Evolutionary conservation across 495 filamentous ascomycete species (phyloP).

Genomic region (Xeromyces bisporus): DNA sequence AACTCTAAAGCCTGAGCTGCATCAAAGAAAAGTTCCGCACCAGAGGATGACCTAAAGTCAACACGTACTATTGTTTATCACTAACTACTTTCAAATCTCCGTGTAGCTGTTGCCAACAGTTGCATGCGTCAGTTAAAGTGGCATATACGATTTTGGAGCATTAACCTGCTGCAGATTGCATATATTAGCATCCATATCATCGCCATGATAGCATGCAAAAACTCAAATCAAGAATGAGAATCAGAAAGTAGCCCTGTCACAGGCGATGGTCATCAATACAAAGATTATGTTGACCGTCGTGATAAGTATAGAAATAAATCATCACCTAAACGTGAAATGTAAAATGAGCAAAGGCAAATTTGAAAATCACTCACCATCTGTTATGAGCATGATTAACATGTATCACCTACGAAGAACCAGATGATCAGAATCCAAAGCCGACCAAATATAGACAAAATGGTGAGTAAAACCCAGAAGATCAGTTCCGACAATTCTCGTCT

Average conservation of each 20-base stretch:
- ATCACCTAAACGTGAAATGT: slow-evolving; percentile 42
- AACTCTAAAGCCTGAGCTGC: too few relatives aligned
- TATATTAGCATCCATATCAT: background rate
- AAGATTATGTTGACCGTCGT: slow-evolving; percentile 95
- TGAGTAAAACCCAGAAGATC: slow-evolving; percentile 9
- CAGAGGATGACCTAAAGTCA: too few relatives aligned
- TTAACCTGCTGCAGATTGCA: background rate
- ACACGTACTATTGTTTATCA: too few relatives aligned
- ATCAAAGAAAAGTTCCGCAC: too few relatives aligned
- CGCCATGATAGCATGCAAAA: background rate
- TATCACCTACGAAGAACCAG: background rate
- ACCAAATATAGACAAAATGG: background rate
- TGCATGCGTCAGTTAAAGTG: too few relatives aligned
- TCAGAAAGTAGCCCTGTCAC: slow-evolving; percentile 73
- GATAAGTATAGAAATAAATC: slow-evolving; percentile 56
- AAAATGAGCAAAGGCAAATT: background rate
- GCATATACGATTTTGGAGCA: too few relatives aligned
- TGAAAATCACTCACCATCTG: slow-evolving; percentile 1
- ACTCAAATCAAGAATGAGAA: slow-evolving; percentile 6
- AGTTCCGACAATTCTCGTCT: slow-evolving; percentile 36
- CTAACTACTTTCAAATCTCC: too few relatives aligned
- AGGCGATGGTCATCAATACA: slow-evolving; percentile 80
- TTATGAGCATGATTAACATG: background rate
- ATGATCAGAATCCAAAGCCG: background rate
- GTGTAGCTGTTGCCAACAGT: background rate